Conservation (phyloP, 2,329 filamentous ascomycete species). For the Fusarium algeriense region DNA sequence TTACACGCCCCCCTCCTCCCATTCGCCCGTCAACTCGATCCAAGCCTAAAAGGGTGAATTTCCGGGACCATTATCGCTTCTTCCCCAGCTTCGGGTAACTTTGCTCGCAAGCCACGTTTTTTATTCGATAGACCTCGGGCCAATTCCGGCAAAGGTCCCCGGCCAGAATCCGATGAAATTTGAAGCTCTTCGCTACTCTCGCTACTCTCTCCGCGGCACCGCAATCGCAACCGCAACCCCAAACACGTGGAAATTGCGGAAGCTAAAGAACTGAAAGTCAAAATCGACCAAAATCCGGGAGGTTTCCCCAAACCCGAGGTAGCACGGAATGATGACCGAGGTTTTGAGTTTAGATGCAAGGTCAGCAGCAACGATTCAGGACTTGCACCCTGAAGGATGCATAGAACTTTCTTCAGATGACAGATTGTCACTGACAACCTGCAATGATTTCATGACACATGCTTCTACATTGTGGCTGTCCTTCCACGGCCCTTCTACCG, state of each 20-base stretch:
- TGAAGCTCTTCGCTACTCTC: background rate
- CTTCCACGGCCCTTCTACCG: conserved; percentile 33
- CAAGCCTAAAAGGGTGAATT: conserved; percentile 12
- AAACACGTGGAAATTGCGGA: conserved; percentile 39
- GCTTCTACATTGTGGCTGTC: conserved; percentile 5
- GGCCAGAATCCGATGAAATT: conserved; percentile 6
- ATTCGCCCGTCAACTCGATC: conserved; percentile 1
- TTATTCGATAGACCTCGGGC: conserved; percentile 13
- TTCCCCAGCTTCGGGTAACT: conserved; percentile 31
- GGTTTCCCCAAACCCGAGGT: conserved; percentile 19
- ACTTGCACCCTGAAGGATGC: conserved; percentile 1
- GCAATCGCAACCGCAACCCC: conserved; percentile 24
- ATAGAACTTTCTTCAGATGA: conserved; percentile 4
- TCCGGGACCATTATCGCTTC: background rate
- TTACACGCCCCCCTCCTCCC: conserved; percentile 20
- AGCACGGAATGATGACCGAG: conserved; percentile 17
- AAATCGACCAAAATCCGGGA: background rate
- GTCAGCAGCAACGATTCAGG: conserved; percentile 15
- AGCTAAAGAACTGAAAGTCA: conserved; percentile 9
- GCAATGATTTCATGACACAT: conserved; percentile 26
- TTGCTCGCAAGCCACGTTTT: conserved; percentile 3
- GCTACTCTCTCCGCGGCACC: conserved; percentile 17
- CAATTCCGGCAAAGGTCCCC: conserved; percentile 10
- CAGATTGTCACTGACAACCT: conserved; percentile 4
- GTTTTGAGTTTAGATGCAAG: conserved; percentile 1